Evolutionary conservation across 2,329 filamentous ascomycete species (phyloP).

Genomic region (Clonostachys rhizophaga): DNA sequence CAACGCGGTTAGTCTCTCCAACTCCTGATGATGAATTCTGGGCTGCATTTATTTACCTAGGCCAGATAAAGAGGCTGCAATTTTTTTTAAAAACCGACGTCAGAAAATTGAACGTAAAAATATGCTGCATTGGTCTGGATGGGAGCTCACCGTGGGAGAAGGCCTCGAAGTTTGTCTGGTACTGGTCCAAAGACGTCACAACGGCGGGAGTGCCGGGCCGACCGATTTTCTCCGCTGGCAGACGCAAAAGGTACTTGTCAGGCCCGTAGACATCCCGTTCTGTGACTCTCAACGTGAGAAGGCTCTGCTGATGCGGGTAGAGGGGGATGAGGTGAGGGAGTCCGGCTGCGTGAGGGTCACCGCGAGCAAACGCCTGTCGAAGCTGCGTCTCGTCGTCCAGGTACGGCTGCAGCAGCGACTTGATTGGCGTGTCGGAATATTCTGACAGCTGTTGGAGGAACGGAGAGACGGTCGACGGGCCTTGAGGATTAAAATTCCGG

Average conservation of each 20-base stretch:
- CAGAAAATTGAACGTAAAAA: too few relatives aligned
- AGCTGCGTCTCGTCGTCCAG: slow-evolving; percentile 57
- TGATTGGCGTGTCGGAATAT: slow-evolving; percentile 34
- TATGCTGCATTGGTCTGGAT: too few relatives aligned
- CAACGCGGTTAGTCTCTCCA: too few relatives aligned
- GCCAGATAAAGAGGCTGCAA: too few relatives aligned
- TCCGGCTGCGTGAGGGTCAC: slow-evolving; percentile 37
- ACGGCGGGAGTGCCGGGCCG: slow-evolving; percentile 52
- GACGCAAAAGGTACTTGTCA: slow-evolving; percentile 58
- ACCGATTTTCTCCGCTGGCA: slow-evolving; percentile 45
- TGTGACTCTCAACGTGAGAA: slow-evolving; percentile 47
- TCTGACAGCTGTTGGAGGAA: neutral
- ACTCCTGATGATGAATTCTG: too few relatives aligned
- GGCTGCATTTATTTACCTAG: too few relatives aligned
- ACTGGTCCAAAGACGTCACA: slow-evolving; percentile 58
- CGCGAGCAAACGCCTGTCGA: slow-evolving; percentile 58
- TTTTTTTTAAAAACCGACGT: too few relatives aligned
- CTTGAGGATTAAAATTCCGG: neutral
- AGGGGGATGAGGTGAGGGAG: slow-evolving; percentile 51
- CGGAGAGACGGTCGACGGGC: too few relatives aligned
- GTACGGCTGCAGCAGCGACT: slow-evolving; percentile 53
- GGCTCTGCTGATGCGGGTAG: slow-evolving; percentile 37
- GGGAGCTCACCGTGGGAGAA: slow-evolving; percentile 56
- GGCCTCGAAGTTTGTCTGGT: slow-evolving; percentile 66
- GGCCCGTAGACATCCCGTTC: slow-evolving; percentile 44